Conservation (phyloP, 768 basidiomycete species). For the Pleurotus cornucopiae region DNA sequence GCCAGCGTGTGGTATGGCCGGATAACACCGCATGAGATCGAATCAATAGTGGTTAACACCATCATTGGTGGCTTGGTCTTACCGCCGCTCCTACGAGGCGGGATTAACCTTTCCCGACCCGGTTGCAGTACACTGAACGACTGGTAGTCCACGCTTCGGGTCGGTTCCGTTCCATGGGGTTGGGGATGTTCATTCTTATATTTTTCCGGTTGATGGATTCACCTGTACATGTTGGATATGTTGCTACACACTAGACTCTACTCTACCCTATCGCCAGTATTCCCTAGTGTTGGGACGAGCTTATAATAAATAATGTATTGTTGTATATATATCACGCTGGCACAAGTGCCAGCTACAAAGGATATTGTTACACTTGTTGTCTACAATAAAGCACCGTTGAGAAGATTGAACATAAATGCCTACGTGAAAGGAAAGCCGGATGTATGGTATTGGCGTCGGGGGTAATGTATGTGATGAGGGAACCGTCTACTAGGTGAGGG, state of each 20-base stretch:
- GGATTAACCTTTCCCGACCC: slow-evolving; percentile 73
- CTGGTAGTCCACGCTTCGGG: slow-evolving; percentile 43
- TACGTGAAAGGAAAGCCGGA: background rate
- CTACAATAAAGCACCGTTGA: background rate
- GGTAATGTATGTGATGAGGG: background rate
- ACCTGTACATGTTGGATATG: background rate
- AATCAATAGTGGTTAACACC: slow-evolving; percentile 82
- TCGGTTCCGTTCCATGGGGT: background rate
- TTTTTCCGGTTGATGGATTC: background rate
- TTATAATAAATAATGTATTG: slow-evolving; percentile 8
- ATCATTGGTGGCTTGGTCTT: slow-evolving; percentile 82
- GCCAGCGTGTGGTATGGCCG: slow-evolving; percentile 92
- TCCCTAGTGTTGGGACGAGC: background rate
- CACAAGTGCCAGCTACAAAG: background rate
- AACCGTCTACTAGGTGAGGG: background rate
- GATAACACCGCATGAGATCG: slow-evolving; percentile 86
- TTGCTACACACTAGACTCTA: background rate
- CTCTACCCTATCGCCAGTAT: background rate
- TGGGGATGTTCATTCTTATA: background rate
- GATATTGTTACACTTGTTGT: slow-evolving; percentile 1
- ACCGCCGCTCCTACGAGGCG: slow-evolving; percentile 81
- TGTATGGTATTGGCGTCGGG: slow-evolving; percentile 7
- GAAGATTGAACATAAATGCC: slow-evolving; percentile 1
- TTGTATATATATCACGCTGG: background rate
- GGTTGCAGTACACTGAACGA: slow-evolving; percentile 65